phyloP scores from a whole-genome alignment of 805 yeast genomes.

The Candida vartiovaarae region DNA sequence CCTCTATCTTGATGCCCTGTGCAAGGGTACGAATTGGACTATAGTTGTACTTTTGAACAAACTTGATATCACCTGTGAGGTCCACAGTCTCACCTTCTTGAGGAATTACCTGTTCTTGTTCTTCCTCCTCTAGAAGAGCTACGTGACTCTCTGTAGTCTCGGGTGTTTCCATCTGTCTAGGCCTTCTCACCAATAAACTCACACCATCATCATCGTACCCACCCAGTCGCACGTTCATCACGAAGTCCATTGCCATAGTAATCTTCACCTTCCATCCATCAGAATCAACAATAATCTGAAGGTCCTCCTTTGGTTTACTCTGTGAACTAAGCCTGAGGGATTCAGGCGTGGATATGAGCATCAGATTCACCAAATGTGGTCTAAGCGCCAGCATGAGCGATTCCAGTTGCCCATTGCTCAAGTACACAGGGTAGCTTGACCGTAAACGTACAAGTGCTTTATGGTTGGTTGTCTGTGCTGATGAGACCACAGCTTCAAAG shows the following conservation, averaged over 20 bases:
- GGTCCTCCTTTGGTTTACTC: slow-evolving; percentile 4
- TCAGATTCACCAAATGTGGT: slow-evolving; percentile 7
- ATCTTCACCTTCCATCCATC: slow-evolving; percentile 18
- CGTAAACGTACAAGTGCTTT: slow-evolving; percentile 13
- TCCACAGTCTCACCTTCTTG: slow-evolving; percentile 12
- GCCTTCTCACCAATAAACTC: slow-evolving; percentile 11
- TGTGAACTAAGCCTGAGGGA: slow-evolving; percentile 4
- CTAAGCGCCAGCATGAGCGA: slow-evolving; percentile 11
- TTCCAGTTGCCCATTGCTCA: slow-evolving; percentile 17
- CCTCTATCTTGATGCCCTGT: slow-evolving; percentile 17
- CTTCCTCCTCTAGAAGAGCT: slow-evolving; percentile 7
- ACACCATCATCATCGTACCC: slow-evolving; percentile 3
- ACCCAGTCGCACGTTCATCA: slow-evolving; percentile 4
- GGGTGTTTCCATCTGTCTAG: slow-evolving; percentile 4
- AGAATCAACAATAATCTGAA: slow-evolving; percentile 6
- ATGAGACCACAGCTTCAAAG: slow-evolving; percentile 18
- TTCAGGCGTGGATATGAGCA: slow-evolving; percentile 13
- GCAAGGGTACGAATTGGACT: slow-evolving; percentile 8
- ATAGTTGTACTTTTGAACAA: slow-evolving; percentile 16
- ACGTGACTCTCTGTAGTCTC: neutral
- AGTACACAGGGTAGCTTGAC: slow-evolving; percentile 9
- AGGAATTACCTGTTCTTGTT: slow-evolving; percentile 11
- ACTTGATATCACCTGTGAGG: slow-evolving; percentile 10
- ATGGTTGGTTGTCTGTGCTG: slow-evolving; percentile 14
- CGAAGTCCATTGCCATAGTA: slow-evolving; percentile 5